Evolutionary conservation across 495 filamentous ascomycete species (phyloP), one percentile per base, ranked within the genome.

Genomic region (Elaphomyces granulatus): DNA sequence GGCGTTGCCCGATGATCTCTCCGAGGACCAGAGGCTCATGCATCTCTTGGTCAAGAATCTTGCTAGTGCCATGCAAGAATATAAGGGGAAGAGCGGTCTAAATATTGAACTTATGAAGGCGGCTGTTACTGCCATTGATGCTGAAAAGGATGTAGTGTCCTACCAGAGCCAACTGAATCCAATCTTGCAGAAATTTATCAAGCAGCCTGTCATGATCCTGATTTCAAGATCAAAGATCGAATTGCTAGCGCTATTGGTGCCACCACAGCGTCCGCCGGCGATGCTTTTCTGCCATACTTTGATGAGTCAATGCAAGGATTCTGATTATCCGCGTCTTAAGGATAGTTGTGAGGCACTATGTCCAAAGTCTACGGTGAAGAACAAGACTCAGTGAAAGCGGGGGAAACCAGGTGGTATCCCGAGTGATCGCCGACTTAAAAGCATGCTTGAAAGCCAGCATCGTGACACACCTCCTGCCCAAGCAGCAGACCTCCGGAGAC

Each of bases 261-360:
- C 20, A 80, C 94, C 45, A 90, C 90, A 23, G 75, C 78, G 20
- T 81, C 85, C 36, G 74, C 87, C 6, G 80, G 81, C 45, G 74
- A 78, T 32, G 78, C 77, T 4, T 98, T 96, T 69, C 65, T 79
- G 30, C 84, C 88, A 6, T 96, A 85, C 68, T 94, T 96, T 53
- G 75, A 83, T 47, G 64, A 79, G 46, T 85, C 81, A 2, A 94
- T 98, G 83, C 70, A 78, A 38, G 2, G 75, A 90, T 52, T 77
- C 96, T 1, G 87, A 80, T 40, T 86, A 94, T 63, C 80, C 86
- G 8, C 73, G 87, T 37, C 72, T 98, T 36, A 77, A 83, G 54
- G 92, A 98, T 63, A 95, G 86, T 74, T 98, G 44, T 98, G 90
- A 86, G 84, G 83, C 49, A 82, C 78, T 17, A 78, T 98, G 59